Evolutionary conservation across 2,329 filamentous ascomycete genomes (phyloP).

Genomic region (Epichloe coenophiala): DNA sequence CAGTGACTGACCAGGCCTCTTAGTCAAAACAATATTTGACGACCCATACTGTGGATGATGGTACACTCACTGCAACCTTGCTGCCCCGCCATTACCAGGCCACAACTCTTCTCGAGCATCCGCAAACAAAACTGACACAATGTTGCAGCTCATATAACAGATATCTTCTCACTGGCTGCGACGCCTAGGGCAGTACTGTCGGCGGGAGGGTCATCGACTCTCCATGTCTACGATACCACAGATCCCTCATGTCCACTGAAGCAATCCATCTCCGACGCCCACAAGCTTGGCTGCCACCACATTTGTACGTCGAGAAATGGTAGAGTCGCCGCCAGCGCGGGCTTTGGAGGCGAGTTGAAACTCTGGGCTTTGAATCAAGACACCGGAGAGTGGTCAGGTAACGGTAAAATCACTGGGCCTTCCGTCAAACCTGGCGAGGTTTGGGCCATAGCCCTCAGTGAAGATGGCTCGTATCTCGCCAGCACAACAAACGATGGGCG

Average conservation of each 20-base stretch:
- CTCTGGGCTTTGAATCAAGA: conserved; percentile 57
- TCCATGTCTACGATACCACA: conserved; percentile 67
- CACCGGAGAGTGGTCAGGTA: conserved; percentile 36
- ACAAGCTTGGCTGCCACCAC: conserved; percentile 87
- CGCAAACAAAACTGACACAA: conserved; percentile 3
- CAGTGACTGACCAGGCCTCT: neutral
- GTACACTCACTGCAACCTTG: conserved; percentile 29
- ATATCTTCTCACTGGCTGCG: conserved; percentile 73
- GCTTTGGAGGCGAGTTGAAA: conserved; percentile 80
- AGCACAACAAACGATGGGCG: conserved; percentile 77
- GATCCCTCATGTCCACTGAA: conserved; percentile 59
- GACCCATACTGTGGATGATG: conserved; percentile 78
- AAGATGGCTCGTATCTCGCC: conserved; percentile 74
- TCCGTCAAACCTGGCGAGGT: conserved; percentile 52
- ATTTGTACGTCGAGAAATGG: conserved; percentile 58
- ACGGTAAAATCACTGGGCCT: conserved; percentile 27
- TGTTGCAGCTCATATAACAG: conserved; percentile 58
- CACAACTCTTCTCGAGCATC: neutral
- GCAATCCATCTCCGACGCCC: conserved; percentile 68
- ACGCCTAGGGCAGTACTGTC: conserved; percentile 65
- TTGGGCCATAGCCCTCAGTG: conserved; percentile 80
- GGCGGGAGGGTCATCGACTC: conserved; percentile 68
- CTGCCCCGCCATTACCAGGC: conserved; percentile 12
- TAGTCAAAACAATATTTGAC: conserved; percentile 98
- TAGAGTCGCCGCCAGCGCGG: conserved; percentile 63